Evolutionary conservation across 2,329 filamentous ascomycete genomes (phyloP).

Genomic region (Claviceps humidiphila): DNA sequence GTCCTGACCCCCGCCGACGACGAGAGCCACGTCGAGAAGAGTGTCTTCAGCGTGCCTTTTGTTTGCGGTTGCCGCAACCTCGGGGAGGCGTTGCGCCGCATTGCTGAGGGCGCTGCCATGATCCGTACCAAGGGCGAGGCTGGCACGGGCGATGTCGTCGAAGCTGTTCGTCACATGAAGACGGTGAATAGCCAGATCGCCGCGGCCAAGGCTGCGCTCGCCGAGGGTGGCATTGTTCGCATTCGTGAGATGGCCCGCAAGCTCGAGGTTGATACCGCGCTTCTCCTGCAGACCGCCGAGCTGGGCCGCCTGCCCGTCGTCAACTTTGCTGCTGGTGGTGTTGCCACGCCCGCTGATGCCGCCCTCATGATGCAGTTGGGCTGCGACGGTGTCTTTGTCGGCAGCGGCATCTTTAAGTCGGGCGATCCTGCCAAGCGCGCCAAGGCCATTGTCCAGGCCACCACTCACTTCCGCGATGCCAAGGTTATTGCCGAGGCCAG

Average conservation of each 20-base stretch:
- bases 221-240: constrained; percentile 34
- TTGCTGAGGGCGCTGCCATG: constrained; percentile 93
- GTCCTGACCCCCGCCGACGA: constrained; percentile 92
- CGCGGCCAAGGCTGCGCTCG: constrained; percentile 62
- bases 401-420: constrained; percentile 93
- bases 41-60: constrained; percentile 70
- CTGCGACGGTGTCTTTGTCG: constrained; percentile 95
- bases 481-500: constrained; percentile 78
- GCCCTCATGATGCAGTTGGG: constrained; percentile 97
- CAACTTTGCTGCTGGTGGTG: constrained; percentile 95
- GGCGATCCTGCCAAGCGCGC: constrained; percentile 83
- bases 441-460: constrained; percentile 86
- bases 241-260: constrained; percentile 66
- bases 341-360: constrained; percentile 97
- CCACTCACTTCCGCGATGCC: constrained; percentile 78
- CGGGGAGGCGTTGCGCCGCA: constrained; percentile 80
- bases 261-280: constrained; percentile 60
- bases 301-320: constrained; percentile 84
- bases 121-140: constrained; percentile 98
- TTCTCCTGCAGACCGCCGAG: constrained; percentile 78
- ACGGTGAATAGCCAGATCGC: constrained; percentile 75
- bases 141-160: constrained; percentile 90
- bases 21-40: constrained; percentile 83
- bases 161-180: constrained; percentile 93
- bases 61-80: constrained; percentile 94